A percentile compares a stretch with the other conserved stretches of the same genome.
Evolutionary conservation across 2,329 filamentous ascomycete genomes (phyloP).

Genomic region (Microdochium nivale): DNA sequence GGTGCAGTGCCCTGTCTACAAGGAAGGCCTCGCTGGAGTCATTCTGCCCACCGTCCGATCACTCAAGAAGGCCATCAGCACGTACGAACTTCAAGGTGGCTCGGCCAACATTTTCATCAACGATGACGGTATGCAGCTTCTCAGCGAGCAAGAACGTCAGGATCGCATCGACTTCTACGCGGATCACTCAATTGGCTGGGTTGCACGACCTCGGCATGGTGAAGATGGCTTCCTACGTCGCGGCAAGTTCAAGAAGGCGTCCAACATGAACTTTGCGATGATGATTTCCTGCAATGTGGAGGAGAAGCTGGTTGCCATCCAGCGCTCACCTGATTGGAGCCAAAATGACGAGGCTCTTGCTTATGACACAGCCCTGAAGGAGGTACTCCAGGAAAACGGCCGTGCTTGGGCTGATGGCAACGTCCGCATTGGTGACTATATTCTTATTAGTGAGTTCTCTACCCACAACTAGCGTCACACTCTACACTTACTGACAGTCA

Average conservation of each 20-base stretch:
- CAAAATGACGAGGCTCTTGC: constrained; percentile 36
- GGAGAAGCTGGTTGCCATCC: constrained; percentile 38
- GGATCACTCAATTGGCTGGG: constrained; percentile 62
- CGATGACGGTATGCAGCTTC: constrained; percentile 64
- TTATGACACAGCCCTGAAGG: constrained; percentile 39
- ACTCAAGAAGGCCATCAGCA: constrained; percentile 68
- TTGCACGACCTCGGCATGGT: constrained; percentile 55
- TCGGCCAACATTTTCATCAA: constrained; percentile 72
- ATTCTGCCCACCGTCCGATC: constrained; percentile 71
- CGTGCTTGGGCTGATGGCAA: constrained; percentile 52
- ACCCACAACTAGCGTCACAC: background rate
- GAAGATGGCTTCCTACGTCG: constrained; percentile 47
- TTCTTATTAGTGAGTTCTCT: constrained; percentile 41
- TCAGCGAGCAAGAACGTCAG: constrained; percentile 51
- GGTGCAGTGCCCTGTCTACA: constrained; percentile 83
- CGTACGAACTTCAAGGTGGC: constrained; percentile 70
- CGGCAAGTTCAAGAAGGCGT: constrained; percentile 66
- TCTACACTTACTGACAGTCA: constrained; percentile 2
- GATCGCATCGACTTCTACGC: constrained; percentile 61
- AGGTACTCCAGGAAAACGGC: constrained; percentile 43
- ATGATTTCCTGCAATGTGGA: constrained; percentile 55
- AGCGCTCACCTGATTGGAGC: constrained; percentile 32
- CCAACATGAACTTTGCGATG: constrained; percentile 68
- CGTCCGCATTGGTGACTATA: constrained; percentile 53
- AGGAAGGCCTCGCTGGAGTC: constrained; percentile 68